These are phyloP conservation scores for Sarocladiaceae sp. DNA, from an alignment of 2,329 filamentous ascomycete genomes.

Conservation along the genomic window DNA sequence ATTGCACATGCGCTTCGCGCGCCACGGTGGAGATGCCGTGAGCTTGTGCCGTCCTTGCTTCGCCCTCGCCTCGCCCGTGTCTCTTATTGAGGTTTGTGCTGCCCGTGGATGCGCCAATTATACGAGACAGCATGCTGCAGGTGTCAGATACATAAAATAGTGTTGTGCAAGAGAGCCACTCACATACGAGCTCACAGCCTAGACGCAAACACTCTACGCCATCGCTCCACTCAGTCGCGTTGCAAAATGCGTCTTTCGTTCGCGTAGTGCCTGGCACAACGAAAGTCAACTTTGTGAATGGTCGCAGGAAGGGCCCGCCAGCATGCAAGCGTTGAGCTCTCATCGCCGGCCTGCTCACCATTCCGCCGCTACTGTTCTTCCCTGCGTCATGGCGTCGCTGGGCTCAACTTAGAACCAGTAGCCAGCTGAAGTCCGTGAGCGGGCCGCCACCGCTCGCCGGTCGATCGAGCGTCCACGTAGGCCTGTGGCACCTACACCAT, in stretches of 20 bases:
- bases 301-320: background rate
- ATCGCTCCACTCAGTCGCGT: background rate
- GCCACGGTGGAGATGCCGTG: too few relatives aligned
- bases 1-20: background rate
- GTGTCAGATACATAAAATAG: slow-evolving; percentile 7
- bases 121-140: slow-evolving; percentile 7
- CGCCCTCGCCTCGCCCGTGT: background rate
- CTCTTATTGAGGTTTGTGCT: background rate
- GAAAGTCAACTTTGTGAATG: too few relatives aligned
- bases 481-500: slow-evolving; percentile 2
- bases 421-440: slow-evolving; percentile 7
- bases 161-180: background rate
- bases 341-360: too few relatives aligned
- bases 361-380: background rate
- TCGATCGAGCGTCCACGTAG: slow-evolving; percentile 4
- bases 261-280: too few relatives aligned
- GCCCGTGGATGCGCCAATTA: background rate
- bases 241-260: too few relatives aligned
- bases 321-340: too few relatives aligned
- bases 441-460: slow-evolving; percentile 7
- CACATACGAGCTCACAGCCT: background rate
- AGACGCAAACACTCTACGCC: slow-evolving; percentile 7
- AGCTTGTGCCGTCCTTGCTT: background rate
- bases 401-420: background rate
- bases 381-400: slow-evolving; percentile 6